A percentile compares a stretch with the other conserved stretches of the same genome.
phyloP scores from a whole-genome alignment of 129 eudicot genomes.

The Heracleum sosnowskyi region DNA sequence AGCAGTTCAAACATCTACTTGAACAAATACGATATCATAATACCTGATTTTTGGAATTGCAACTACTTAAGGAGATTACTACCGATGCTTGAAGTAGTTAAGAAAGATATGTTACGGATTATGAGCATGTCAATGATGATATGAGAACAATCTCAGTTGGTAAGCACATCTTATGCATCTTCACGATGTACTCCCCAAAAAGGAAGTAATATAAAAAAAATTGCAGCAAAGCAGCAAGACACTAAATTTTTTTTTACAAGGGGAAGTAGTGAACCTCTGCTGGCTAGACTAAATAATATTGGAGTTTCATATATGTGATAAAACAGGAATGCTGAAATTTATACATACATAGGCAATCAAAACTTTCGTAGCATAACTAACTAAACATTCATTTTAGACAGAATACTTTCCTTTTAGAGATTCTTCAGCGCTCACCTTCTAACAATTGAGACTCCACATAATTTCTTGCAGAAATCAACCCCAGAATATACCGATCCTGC shows the following conservation, averaged over 20 bases:
- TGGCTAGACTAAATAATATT: not conserved
- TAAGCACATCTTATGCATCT: not conserved
- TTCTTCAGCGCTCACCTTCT: constrained; percentile 58
- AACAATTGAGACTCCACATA: constrained; percentile 91
- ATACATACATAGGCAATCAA: not conserved
- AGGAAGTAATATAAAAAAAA: not conserved
- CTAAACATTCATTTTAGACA: not conserved
- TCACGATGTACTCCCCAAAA: not conserved
- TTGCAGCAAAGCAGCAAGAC: not conserved
- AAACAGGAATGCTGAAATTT: not conserved
- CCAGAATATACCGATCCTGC: constrained; percentile 92
- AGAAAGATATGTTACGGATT: not conserved
- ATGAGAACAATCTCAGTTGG: not conserved
- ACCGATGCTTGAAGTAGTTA: not conserved
- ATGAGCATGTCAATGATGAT: not conserved
- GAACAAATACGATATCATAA: constrained; percentile 1
- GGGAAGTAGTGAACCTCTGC: not conserved
- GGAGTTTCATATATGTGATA: not conserved
- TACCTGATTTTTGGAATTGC: not conserved
- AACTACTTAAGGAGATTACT: not conserved
- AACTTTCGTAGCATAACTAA: not conserved
- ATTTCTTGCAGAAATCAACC: constrained; percentile 97
- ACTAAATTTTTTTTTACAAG: not conserved
- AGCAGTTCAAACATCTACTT: constrained; percentile 2
- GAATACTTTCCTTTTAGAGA: not conserved